Base-by-base conservation (phyloP, 2,329 filamentous ascomycete species). In the Purpureocillium lavendulum region DNA sequence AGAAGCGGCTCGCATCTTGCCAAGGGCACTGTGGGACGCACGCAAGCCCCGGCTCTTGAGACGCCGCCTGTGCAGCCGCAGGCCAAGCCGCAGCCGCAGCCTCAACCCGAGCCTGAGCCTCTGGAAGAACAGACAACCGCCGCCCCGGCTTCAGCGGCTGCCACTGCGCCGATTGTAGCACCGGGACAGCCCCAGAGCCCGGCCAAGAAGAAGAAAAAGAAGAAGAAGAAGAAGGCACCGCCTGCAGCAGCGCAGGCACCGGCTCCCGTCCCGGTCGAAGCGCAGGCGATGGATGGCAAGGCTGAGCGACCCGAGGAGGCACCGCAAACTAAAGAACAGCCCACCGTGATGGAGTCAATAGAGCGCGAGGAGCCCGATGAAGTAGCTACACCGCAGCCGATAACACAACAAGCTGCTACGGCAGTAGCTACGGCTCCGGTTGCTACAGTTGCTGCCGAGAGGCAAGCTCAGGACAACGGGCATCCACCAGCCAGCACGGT, bases 1-100 rank as follows among this genome's bases (percentile, higher is more conserved):
- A 61, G 57, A 42, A 61, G 59, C 35, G 69, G 69, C 8, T 65
- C 65, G 3, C 65, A 73, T 44, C 56, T 70, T 8, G 56, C 67
- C 3, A 69, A 73, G 42, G 77, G 75, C 11, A 75, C 71, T 9
- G 63, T 80, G 49, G 65, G 66, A 10, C 68, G 71, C 49, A 60
- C 68, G 2, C 70, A 60, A 40, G 74, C 69, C 4, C 67, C 70
- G 3, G 64, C 66, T 7, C 58, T 76, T 5, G 62, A 66, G 44
- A 46, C 44, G 12, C 33, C 34, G n/a, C n/a, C 29, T 7, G 29
- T 7, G 6, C 29, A 12, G 29, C 29, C n/a, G 28, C 34, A 26
- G 24, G 21, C 18, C n/a, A 38, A 24, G 39, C 37, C 24, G 28
- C 18, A 31, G 3, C 31, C 18, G 5, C 6, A 26, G 21, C 21